A percentile compares a stretch with the other conserved stretches of the same genome.
Evolutionary conservation across 2,329 filamentous ascomycete species (phyloP).

Genomic region (Nakataea oryzae): DNA sequence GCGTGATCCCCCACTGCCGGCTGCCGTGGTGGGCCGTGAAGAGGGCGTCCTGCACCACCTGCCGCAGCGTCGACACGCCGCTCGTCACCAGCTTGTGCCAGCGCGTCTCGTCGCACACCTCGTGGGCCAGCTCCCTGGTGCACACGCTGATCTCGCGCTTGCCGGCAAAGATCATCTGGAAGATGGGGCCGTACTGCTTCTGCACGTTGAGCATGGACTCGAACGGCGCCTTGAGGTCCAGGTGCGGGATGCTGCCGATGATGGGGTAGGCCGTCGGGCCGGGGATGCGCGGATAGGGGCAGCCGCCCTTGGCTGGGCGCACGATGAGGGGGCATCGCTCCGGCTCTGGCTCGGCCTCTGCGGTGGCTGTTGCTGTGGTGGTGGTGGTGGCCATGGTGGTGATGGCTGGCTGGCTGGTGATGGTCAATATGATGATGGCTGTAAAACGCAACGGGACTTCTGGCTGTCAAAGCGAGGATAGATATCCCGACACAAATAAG

Average conservation of each 20-base stretch:
- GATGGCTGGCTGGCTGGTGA: too few species aligned
- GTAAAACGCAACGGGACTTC: too few species aligned
- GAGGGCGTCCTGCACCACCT: not conserved
- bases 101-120: not conserved
- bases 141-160: conserved; percentile 2
- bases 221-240: not conserved
- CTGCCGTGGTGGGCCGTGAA: not conserved
- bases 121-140: not conserved
- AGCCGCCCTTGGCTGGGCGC: not conserved
- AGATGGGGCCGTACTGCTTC: not conserved
- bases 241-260: not conserved
- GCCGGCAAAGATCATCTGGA: not conserved
- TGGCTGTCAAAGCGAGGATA: too few species aligned
- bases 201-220: not conserved
- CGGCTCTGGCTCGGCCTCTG: not conserved
- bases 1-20: not conserved
- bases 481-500: too few species aligned
- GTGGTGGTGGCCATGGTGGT: too few species aligned
- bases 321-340: not conserved
- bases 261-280: not conserved
- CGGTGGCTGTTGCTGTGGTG: not conserved
- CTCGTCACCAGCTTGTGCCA: not conserved
- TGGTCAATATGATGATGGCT: too few species aligned
- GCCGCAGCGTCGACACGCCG: not conserved
- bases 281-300: not conserved